These are phyloP conservation scores for Podila epicladia DNA, from an alignment of 192 early-diverging fungal genomes.

Conservation along the genomic window DNA sequence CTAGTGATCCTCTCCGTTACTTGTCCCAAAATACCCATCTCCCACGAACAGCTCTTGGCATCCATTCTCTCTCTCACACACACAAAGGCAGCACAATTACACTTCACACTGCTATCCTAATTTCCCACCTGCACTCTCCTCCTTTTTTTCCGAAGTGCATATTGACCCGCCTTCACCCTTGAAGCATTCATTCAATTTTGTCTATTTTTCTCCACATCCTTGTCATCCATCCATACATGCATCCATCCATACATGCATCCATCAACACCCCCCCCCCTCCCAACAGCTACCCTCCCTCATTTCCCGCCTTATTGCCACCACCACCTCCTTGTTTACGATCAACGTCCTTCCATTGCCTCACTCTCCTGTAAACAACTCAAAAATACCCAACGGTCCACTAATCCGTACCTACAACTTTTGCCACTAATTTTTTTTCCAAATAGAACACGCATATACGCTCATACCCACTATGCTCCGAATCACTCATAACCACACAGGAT, in stretches of 20 bases:
- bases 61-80: too few species aligned
- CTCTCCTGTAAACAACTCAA: neutral
- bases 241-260: too few species aligned
- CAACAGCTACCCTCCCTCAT: too few species aligned
- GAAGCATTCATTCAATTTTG: neutral
- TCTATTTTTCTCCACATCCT: neutral
- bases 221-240: too few species aligned
- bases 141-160: neutral
- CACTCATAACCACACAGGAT: constrained; percentile 17
- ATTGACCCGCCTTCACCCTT: too few species aligned
- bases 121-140: neutral
- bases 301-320: too few species aligned
- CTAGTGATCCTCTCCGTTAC: too few species aligned
- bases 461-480: constrained; percentile 25
- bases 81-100: neutral
- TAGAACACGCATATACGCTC: neutral
- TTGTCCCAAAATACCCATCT: too few species aligned
- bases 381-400: neutral
- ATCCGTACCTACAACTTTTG: neutral
- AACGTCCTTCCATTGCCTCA: neutral
- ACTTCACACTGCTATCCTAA: neutral
- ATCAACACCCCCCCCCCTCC: too few species aligned
- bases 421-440: neutral
- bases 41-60: too few species aligned
- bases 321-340: too few species aligned